Percentiles rank a stretch among this genome's conserved stretches.
Conservation (phyloP, 768 basidiomycete genomes). For the Pholiota microspora region DNA sequence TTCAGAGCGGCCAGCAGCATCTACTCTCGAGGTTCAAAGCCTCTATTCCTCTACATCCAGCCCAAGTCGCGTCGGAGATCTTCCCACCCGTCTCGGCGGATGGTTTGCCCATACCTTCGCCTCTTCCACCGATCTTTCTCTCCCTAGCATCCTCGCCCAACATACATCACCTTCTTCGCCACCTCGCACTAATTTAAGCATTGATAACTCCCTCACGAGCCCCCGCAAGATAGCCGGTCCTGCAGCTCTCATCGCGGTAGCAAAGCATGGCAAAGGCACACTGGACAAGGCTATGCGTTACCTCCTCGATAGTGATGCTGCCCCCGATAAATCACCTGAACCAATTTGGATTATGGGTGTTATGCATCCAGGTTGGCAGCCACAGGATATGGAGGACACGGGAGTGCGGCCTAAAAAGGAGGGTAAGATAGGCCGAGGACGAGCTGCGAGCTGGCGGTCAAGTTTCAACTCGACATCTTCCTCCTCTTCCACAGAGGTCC, state of each 20-base stretch:
- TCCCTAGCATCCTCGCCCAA: constrained; percentile 56
- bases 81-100: constrained; percentile 65
- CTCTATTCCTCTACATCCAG: background rate
- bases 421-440: background rate
- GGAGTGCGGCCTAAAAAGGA: background rate
- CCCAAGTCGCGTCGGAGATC: constrained; percentile 47
- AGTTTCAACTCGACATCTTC: background rate
- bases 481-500: background rate
- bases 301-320: constrained; percentile 85
- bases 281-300: constrained; percentile 85
- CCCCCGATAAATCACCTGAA: constrained; percentile 77
- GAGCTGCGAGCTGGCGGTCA: background rate
- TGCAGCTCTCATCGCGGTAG: constrained; percentile 58
- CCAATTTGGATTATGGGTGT: constrained; percentile 91
- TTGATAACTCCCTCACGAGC: constrained; percentile 11
- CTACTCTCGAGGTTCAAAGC: constrained; percentile 22
- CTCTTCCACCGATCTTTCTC: constrained; percentile 69
- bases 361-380: constrained; percentile 73
- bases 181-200: background rate
- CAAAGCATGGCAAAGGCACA: constrained; percentile 72
- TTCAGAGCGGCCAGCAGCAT: constrained; percentile 51
- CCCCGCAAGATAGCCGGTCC: constrained; percentile 26
- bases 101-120: constrained; percentile 81
- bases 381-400: constrained; percentile 26
- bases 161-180: constrained; percentile 16